Conservation (phyloP, 352 stramenopile species). For the Pythium dissimile region DNA sequence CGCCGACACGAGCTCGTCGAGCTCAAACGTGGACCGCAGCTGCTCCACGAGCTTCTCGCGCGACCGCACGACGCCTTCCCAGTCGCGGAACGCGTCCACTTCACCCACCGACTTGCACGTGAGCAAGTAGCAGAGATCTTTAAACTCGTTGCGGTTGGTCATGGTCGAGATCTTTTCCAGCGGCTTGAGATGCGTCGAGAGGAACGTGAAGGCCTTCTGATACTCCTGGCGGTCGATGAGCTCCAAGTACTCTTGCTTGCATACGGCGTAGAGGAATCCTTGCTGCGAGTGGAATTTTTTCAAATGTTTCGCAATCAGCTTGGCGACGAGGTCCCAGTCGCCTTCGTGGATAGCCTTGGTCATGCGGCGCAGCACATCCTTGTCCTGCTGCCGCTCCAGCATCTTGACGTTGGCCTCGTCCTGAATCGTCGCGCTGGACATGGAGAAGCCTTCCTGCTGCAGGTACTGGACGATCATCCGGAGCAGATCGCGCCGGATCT, state of each 20-base stretch:
- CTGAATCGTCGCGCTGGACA: slow-evolving; percentile 83
- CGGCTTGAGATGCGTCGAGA: slow-evolving; percentile 86
- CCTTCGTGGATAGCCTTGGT: slow-evolving; percentile 74
- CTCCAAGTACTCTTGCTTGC: slow-evolving; percentile 87
- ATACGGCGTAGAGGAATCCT: slow-evolving; percentile 86
- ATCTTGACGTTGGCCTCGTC: slow-evolving; percentile 87
- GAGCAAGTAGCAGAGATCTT: slow-evolving; percentile 86
- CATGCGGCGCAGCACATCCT: slow-evolving; percentile 70
- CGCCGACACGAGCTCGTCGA: slow-evolving; percentile 64
- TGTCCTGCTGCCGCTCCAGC: slow-evolving; percentile 63
- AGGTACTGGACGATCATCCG: slow-evolving; percentile 87
- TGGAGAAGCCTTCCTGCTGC: slow-evolving; percentile 72
- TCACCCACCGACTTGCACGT: slow-evolving; percentile 87
- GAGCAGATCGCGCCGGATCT: slow-evolving; percentile 84
- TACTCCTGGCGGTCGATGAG: slow-evolving; percentile 88
- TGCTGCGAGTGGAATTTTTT: slow-evolving; percentile 83
- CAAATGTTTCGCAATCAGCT: slow-evolving; percentile 77
- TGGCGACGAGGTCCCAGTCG: slow-evolving; percentile 84
- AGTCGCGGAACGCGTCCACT: slow-evolving; percentile 80
- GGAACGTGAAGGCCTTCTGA: slow-evolving; percentile 88
- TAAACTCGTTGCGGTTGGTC: slow-evolving; percentile 83
- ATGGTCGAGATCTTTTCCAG: slow-evolving; percentile 77
- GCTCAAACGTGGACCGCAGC: slow-evolving; percentile 73
- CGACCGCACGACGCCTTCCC: slow-evolving; percentile 73
- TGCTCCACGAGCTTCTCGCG: slow-evolving; percentile 85